These are phyloP conservation scores for Pilasporangium apinafurcum DNA, from an alignment of 352 stramenopile genomes.

Conservation along the genomic window DNA sequence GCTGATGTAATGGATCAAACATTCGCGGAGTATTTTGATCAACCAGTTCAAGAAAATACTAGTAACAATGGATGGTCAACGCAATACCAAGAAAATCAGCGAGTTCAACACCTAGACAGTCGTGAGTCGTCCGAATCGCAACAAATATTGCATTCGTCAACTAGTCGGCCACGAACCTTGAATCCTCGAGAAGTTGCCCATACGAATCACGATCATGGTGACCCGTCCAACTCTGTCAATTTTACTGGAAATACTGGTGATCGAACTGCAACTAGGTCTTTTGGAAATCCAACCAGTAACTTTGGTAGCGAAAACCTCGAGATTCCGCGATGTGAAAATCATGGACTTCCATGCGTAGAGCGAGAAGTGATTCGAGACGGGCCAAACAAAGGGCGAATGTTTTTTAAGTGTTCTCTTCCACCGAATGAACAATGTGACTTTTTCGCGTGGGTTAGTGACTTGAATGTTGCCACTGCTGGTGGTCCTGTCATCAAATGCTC, in stretches of 20 bases:
- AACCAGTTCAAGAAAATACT: slow-evolving; percentile 23
- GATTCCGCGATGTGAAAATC: slow-evolving; percentile 38
- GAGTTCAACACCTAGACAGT: too few species aligned
- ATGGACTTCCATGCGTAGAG: slow-evolving; percentile 41
- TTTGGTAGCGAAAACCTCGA: not conserved
- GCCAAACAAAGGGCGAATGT: slow-evolving; percentile 89
- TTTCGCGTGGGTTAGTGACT: slow-evolving; percentile 89
- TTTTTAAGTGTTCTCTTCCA: slow-evolving; percentile 86
- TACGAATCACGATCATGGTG: too few species aligned
- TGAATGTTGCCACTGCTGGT: slow-evolving; percentile 1
- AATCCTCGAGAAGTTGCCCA: too few species aligned
- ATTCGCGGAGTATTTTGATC: slow-evolving; percentile 87
- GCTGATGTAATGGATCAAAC: slow-evolving; percentile 87
- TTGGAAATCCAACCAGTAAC: not conserved
- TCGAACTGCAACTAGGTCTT: slow-evolving; percentile 2
- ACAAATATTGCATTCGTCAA: too few species aligned
- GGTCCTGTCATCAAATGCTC: slow-evolving; percentile 22
- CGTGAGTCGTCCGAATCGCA: too few species aligned
- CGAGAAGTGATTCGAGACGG: slow-evolving; percentile 53
- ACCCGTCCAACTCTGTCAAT: too few species aligned
- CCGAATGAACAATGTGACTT: slow-evolving; percentile 86
- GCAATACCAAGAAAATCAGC: too few species aligned
- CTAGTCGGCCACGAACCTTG: too few species aligned
- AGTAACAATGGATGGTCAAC: slow-evolving; percentile 16
- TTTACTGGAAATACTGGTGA: too few species aligned